phyloP scores from a whole-genome alignment of 2,329 filamentous ascomycete species.

The Cladosporium sp. region DNA sequence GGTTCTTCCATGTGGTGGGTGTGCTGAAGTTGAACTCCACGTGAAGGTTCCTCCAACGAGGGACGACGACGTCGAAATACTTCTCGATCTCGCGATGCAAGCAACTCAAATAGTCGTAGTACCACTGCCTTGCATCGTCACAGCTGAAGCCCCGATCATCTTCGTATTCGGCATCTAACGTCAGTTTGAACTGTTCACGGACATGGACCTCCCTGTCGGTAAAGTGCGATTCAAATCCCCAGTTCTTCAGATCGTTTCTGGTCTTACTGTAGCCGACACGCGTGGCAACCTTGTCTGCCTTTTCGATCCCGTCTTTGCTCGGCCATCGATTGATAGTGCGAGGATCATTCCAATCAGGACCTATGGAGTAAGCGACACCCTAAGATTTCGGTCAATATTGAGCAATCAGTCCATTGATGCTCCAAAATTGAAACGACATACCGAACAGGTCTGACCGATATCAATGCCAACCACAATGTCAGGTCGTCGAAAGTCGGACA shows the following conservation, averaged over 20 bases:
- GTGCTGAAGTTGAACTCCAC: slow-evolving; percentile 20
- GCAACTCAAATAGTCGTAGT: background rate
- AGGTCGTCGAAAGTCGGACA: background rate
- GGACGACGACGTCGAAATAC: background rate
- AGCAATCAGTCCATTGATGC: no score
- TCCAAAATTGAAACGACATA: background rate
- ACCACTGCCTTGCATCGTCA: background rate
- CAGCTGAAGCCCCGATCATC: background rate
- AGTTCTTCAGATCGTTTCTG: background rate
- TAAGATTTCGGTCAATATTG: background rate
- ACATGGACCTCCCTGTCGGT: background rate
- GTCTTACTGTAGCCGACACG: background rate
- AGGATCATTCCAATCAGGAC: background rate
- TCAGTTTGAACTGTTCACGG: background rate
- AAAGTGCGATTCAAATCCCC: background rate
- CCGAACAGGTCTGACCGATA: slow-evolving; percentile 14
- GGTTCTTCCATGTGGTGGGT: slow-evolving; percentile 20
- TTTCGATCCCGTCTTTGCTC: background rate
- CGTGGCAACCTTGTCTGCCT: background rate
- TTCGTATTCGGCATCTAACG: background rate
- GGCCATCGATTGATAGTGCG: background rate
- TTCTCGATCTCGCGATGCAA: background rate
- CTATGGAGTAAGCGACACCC: slow-evolving; percentile 15
- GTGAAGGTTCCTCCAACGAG: background rate
- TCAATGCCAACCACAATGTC: slow-evolving; percentile 17